Base-by-base conservation (phyloP, 2,329 filamentous ascomycete genomes). In the Lachnellula suecica region DNA sequence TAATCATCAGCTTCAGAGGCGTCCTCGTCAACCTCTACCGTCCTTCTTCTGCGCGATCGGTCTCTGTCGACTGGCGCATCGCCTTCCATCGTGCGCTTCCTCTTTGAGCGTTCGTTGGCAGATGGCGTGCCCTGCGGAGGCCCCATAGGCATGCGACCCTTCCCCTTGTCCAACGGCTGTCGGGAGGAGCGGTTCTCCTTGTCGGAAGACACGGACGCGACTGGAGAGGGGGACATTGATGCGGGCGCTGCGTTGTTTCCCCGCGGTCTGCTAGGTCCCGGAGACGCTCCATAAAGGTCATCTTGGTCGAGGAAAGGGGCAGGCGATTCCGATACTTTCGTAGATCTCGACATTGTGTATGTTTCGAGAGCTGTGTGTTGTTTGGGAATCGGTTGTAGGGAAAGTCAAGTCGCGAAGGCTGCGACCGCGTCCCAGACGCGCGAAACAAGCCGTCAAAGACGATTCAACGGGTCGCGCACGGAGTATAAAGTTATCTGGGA, bases 1-100 rank as follows among this genome's bases (percentile, higher is more conserved):
- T 92, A 96, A 58, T 77, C 74, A 19, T 51, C 66, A 8, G 69
- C 68, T 3, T 57, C 59, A 42, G 60, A n/a, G n/a, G n/a, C 61
- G 23, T 65, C 58, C 15, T 68, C 67, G 23, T 67, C 66, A 25
- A 54, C 64, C 24, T 68, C 65, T 8, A 60, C 57, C 10, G 57
- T 70, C 51, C 61, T 56, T 48, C 66, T 53, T 52, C 62, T 53
- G n/a, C n/a, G n/a, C n/a, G n/a, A n/a, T 57, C 54, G 59, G 22
- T 52, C 52, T 4, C 62, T 55, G 25, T 64, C 58, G 35, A 31
- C 46, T 31, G 49, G 49, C 13, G 42, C 41, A 3, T 62, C 61
- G 38, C 35, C 34, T 37, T 62, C 61, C 2, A 45, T n/a, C 17
- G 54, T 40, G 42, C 65, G 54, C 53, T 65, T 67, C 44, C 64